These are phyloP conservation scores for Aspergillus leporis DNA, from an alignment of 495 filamentous ascomycete genomes.

Conservation along the genomic window DNA sequence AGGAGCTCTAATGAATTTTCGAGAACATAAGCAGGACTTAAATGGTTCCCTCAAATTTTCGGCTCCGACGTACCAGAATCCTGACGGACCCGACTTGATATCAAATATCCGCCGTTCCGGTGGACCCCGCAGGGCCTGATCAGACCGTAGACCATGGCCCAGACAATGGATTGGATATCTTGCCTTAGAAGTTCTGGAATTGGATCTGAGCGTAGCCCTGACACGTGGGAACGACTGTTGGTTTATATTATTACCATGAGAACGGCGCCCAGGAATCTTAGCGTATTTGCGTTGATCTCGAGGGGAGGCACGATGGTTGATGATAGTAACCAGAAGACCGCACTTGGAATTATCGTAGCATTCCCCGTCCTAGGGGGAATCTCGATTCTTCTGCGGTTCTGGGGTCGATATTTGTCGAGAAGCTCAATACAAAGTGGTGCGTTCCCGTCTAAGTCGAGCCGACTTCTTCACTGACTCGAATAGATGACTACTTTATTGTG, in stretches of 20 bases:
- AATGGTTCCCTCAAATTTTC: not conserved
- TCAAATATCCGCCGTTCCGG: not conserved
- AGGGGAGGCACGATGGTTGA: constrained; percentile 18
- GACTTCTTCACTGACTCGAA: constrained; percentile 14
- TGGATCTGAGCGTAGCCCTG: not conserved
- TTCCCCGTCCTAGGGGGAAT: constrained; percentile 48
- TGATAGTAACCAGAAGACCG: constrained; percentile 37
- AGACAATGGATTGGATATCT: not conserved
- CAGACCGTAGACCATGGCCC: not conserved
- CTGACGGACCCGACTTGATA: too few species aligned
- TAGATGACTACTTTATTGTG: constrained; percentile 29
- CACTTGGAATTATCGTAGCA: constrained; percentile 47
- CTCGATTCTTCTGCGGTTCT: constrained; percentile 41
- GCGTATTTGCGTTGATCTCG: not conserved
- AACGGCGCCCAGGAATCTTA: not conserved
- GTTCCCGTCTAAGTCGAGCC: constrained; percentile 35
- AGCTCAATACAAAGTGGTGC: constrained; percentile 26
- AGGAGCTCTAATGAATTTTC: too few species aligned
- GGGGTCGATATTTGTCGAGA: constrained; percentile 44
- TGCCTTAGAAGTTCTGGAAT: not conserved
- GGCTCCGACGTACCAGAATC: not conserved
- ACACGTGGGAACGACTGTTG: not conserved
- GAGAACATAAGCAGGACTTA: too few species aligned
- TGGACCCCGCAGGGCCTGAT: not conserved
- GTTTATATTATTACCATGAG: too few species aligned